These are phyloP conservation scores for Bidens hawaiensis DNA, from an alignment of 140 eudicot species.

Conservation along the genomic window DNA sequence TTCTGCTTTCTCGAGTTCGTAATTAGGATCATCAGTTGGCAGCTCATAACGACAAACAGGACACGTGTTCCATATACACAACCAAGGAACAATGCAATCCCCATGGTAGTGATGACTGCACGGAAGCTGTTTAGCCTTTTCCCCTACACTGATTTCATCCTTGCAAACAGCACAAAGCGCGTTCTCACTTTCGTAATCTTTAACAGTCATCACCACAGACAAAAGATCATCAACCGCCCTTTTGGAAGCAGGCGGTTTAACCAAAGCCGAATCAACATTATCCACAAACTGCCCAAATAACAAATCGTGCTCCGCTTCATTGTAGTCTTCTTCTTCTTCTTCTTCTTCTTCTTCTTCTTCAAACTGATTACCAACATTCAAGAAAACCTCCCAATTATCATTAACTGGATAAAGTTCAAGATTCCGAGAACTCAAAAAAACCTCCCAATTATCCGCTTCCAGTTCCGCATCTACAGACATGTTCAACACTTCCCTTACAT, in stretches of 20 bases:
- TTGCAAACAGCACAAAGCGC: slow-evolving; percentile 59
- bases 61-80: slow-evolving; percentile 55
- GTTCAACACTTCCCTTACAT: slow-evolving; percentile 38
- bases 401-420: slow-evolving; percentile 22
- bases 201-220: slow-evolving; percentile 33
- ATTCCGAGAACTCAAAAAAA: slow-evolving; percentile 39
- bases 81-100: slow-evolving; percentile 70
- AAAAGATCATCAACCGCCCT: slow-evolving; percentile 37
- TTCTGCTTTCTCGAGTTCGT: slow-evolving; percentile 45
- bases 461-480: slow-evolving; percentile 33
- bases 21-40: slow-evolving; percentile 64
- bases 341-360: slow-evolving; percentile 34
- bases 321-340: slow-evolving; percentile 40
- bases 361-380: slow-evolving; percentile 37
- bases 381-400: slow-evolving; percentile 55
- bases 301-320: slow-evolving; percentile 41
- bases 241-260: slow-evolving; percentile 57
- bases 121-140: slow-evolving; percentile 43
- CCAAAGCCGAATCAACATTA: slow-evolving; percentile 26
- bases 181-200: slow-evolving; percentile 31
- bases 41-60: slow-evolving; percentile 72
- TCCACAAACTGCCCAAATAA: slow-evolving; percentile 60
- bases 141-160: slow-evolving; percentile 53
- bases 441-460: slow-evolving; percentile 31
- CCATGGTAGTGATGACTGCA: slow-evolving; percentile 57